Conservation (phyloP, 1,284 basidiomycete genomes). For the Coniferiporia sulphurascens region DNA sequence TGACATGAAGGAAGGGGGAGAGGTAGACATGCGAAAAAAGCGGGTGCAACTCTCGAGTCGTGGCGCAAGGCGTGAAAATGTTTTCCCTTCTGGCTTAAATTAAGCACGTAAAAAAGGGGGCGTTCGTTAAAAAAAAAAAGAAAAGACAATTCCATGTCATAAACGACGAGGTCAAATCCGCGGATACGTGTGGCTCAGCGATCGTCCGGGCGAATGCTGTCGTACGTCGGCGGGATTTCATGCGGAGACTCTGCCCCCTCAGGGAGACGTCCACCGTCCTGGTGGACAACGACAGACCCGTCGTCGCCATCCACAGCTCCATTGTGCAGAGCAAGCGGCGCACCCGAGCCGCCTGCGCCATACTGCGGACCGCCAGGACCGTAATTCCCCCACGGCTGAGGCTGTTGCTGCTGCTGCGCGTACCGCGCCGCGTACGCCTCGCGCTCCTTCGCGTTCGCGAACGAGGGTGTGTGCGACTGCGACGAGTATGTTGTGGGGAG, state of each 20-base stretch:
- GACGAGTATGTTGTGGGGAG: constrained; percentile 5
- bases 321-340: constrained; percentile 12
- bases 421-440: constrained; percentile 15
- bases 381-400: neutral
- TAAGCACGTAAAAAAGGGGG: no score
- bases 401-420: constrained; percentile 8
- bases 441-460: constrained; percentile 16
- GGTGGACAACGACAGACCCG: constrained; percentile 17
- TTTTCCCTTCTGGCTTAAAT: no score
- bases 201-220: constrained; percentile 11
- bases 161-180: no score
- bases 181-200: neutral
- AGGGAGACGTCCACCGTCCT: constrained; percentile 18
- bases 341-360: neutral
- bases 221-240: constrained; percentile 21
- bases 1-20: no score
- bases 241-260: constrained; percentile 8
- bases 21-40: no score
- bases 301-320: neutral
- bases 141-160: no score
- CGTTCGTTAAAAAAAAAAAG: no score
- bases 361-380: neutral
- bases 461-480: neutral
- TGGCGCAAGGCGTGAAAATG: no score
- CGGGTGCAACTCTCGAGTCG: no score